Evolutionary conservation across 106 monocot genomes (phyloP).

Genomic region (Hemerocallis citrina): DNA sequence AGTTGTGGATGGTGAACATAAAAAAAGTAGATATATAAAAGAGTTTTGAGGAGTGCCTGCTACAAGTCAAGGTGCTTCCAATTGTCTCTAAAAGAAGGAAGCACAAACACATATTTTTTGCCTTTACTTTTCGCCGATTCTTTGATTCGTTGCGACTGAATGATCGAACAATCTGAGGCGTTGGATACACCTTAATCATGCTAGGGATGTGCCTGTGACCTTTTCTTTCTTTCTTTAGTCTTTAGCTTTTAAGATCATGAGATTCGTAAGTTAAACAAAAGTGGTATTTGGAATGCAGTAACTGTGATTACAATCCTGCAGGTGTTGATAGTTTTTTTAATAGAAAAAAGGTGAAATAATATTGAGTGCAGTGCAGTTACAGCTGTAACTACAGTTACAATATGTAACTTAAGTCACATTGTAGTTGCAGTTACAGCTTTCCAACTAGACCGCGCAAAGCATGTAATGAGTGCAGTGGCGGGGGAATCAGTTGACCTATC

Average conservation of each 20-base stretch:
- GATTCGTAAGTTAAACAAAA: background rate
- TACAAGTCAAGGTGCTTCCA: constrained; percentile 16
- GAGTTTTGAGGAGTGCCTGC: background rate
- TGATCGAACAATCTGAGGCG: background rate
- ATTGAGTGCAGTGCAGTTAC: background rate
- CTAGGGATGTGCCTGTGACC: background rate
- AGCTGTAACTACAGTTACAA: too few relatives aligned
- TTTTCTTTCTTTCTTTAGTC: background rate
- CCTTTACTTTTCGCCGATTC: background rate
- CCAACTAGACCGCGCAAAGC: too few relatives aligned
- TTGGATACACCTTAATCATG: background rate
- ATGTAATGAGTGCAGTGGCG: too few relatives aligned
- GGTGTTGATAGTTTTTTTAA: too few relatives aligned
- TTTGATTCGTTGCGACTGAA: too few relatives aligned
- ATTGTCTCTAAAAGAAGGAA: constrained; percentile 6
- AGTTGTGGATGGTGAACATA: constrained; percentile 13
- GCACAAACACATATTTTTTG: constrained; percentile 4
- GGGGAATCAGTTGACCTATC: constrained; percentile 12
- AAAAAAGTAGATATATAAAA: background rate
- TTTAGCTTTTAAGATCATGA: constrained; percentile 1
- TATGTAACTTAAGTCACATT: too few relatives aligned
- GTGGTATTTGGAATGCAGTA: background rate
- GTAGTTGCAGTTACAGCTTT: too few relatives aligned
- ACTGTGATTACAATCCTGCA: too few relatives aligned
- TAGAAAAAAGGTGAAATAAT: constrained; percentile 11